Evolutionary conservation across 2,329 filamentous ascomycete genomes (phyloP).

Genomic region (Helotiales sp.): DNA sequence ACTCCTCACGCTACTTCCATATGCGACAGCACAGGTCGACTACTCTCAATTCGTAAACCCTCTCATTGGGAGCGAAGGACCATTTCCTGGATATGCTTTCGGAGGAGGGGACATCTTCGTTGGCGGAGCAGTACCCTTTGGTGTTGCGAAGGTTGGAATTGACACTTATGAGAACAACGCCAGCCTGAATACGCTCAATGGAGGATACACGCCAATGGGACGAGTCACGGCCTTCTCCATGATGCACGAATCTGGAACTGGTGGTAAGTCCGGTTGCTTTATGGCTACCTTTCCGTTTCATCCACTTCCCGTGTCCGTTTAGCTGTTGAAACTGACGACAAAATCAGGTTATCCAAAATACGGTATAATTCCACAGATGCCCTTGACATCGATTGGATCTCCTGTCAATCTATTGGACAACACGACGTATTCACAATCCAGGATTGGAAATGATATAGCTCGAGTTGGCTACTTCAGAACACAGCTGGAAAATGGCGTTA

Average conservation of each 20-base stretch:
- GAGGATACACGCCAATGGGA: constrained; percentile 40
- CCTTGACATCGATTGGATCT: constrained; percentile 40
- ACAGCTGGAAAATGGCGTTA: constrained; percentile 48
- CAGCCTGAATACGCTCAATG: background rate
- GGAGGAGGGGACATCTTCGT: constrained; percentile 27
- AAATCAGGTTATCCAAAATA: constrained; percentile 60
- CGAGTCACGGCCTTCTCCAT: constrained; percentile 51
- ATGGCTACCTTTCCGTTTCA: no score
- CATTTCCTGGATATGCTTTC: background rate
- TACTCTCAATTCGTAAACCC: constrained; percentile 1
- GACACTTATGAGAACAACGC: constrained; percentile 32
- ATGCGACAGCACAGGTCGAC: background rate
- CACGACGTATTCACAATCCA: constrained; percentile 43
- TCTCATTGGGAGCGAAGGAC: background rate
- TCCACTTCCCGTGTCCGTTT: no score
- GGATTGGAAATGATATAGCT: constrained; percentile 41
- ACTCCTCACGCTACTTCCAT: background rate
- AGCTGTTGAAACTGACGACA: no score
- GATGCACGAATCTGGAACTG: constrained; percentile 57
- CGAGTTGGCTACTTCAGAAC: constrained; percentile 56
- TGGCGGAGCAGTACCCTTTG: constrained; percentile 17
- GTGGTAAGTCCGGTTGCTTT: no score
- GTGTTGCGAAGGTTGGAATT: constrained; percentile 15
- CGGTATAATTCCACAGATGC: constrained; percentile 52
- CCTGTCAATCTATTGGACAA: constrained; percentile 46